Evolutionary conservation across 345 rosid species (phyloP).

Genomic region (Euphorbia pulcherrima): DNA sequence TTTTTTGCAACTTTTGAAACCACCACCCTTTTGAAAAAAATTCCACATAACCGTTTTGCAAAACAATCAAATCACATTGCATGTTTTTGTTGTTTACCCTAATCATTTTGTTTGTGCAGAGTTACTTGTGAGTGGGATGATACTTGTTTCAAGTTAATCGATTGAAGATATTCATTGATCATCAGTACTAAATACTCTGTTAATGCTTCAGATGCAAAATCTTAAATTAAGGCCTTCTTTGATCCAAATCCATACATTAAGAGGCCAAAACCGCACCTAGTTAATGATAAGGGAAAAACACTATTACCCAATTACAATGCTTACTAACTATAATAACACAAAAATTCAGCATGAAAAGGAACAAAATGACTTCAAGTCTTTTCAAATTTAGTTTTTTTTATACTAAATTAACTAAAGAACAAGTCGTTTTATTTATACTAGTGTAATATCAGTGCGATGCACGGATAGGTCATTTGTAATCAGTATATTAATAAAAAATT

Average conservation of each 20-base stretch:
- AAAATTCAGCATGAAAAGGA: background rate
- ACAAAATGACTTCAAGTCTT: too few relatives aligned
- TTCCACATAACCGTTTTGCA: too few relatives aligned
- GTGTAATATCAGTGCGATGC: too few relatives aligned
- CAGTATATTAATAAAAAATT: too few relatives aligned
- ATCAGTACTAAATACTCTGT: slow-evolving; percentile 67
- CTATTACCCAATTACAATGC: background rate
- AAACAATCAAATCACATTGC: too few relatives aligned
- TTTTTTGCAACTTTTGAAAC: too few relatives aligned
- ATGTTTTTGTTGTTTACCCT: too few relatives aligned
- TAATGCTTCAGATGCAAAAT: slow-evolving; percentile 78
- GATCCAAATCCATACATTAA: slow-evolving; percentile 93
- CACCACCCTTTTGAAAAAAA: too few relatives aligned
- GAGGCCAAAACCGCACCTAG: slow-evolving; percentile 88
- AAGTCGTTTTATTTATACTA: too few relatives aligned
- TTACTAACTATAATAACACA: background rate
- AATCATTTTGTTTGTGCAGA: background rate
- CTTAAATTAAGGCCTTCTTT: slow-evolving; percentile 68
- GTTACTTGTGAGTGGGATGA: background rate
- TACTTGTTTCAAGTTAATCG: slow-evolving; percentile 82
- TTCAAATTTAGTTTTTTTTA: too few relatives aligned
- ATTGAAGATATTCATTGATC: slow-evolving; percentile 84
- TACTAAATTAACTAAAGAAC: too few relatives aligned
- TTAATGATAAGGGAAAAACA: background rate
- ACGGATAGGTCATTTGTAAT: too few relatives aligned